These are phyloP conservation scores for Diaporthe batatas DNA, from an alignment of 2,329 filamentous ascomycete genomes.

Conservation along the genomic window DNA sequence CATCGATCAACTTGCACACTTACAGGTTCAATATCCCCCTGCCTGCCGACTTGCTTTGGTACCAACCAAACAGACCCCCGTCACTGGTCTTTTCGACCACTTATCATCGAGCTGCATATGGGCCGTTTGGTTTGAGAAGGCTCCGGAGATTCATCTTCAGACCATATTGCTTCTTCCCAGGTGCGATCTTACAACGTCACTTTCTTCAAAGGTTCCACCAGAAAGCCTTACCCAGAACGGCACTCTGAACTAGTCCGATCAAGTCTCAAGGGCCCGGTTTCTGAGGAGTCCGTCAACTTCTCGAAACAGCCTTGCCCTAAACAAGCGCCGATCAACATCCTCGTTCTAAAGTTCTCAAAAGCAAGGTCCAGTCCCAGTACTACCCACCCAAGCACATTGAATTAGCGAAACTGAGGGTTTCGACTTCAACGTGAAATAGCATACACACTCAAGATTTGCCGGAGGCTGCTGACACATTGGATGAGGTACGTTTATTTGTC, in stretches of 20 bases:
- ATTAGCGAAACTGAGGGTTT: neutral
- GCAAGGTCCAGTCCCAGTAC: neutral
- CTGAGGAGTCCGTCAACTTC: neutral
- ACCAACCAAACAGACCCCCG: neutral
- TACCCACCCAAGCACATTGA: neutral
- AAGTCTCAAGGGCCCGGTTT: neutral
- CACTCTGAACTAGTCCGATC: neutral
- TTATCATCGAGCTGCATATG: too few relatives aligned
- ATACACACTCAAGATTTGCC: neutral
- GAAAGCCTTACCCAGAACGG: neutral
- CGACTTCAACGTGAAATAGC: neutral
- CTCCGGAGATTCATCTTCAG: neutral
- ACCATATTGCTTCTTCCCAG: neutral
- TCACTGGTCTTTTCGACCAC: neutral
- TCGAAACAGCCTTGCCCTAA: neutral
- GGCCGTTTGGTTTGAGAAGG: neutral
- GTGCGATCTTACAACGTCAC: neutral
- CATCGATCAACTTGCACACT: neutral
- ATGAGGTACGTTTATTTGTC: neutral
- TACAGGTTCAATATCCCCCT: neutral
- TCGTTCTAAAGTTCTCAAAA: neutral
- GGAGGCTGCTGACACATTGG: too few relatives aligned
- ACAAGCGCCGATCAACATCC: neutral
- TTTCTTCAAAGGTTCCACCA: neutral
- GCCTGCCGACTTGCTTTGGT: neutral